Base-by-base conservation (phyloP, 2,329 filamentous ascomycete genomes). In the Gnomoniopsis sp. region DNA sequence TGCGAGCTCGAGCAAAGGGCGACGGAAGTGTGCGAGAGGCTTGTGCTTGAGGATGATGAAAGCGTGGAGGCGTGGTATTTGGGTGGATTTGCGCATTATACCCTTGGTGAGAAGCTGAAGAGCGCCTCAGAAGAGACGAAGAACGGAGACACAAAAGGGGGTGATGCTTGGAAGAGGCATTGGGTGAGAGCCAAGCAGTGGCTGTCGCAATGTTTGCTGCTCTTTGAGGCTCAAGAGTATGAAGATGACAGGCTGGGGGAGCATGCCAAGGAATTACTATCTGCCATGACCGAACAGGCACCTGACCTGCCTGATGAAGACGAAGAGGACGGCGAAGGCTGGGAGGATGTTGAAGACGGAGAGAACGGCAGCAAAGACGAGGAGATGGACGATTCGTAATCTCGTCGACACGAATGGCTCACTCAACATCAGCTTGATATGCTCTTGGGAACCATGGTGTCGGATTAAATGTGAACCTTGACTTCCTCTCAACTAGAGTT, bases 51-150 rank as follows among this genome's bases (percentile, higher is more conserved):
- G 71, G 93, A 99, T 65, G 96, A 99, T 70, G 83, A 89, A 69
- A 96, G 93, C 71, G 90, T 99, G 21, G 95, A 99, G 75, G 89
- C 91, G 19, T 97, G 93, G 92, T 99, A 99, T 75, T 81, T 99
- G 6, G 95, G 95, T 47, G 96, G 95, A 3, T 98, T 93, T 90
- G 93, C 91, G 66, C 81, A 96, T 65, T 91, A 91, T 70, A 82
- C 96, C 59, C 78, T 89, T 62, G 90, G 89, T 12, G 84, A 90
- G 71, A 90, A 88, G 78, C 77, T 85, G 67, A 84, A 80, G 66
- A 73, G 73, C 62, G 71, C 74, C 36, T 66, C 69, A 21, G 55
- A 57, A 12, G 64, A 62, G 23, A 62, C 63, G 60, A 71, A 63
- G 62, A 67, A 69, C 55, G 65, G 67, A 57, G 69, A 67, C 76